Conservation (phyloP, 768 basidiomycete species). For the Lentinula boryana region DNA sequence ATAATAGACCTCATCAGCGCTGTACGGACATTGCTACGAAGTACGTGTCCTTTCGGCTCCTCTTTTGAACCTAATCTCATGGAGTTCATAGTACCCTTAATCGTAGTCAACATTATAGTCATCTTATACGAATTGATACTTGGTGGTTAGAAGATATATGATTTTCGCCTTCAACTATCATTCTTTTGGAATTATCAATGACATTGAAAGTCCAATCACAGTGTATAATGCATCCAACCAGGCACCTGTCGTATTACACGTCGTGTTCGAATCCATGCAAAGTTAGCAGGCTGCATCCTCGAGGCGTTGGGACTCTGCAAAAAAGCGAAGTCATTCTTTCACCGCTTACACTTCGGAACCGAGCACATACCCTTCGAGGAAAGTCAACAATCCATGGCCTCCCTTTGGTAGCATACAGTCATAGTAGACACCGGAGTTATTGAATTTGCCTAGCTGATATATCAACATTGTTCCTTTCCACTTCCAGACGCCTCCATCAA, state of each 20-base stretch:
- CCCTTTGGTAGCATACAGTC: slow-evolving; percentile 28
- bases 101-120: slow-evolving; percentile 79
- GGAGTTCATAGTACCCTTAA: slow-evolving; percentile 72
- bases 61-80: not conserved
- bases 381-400: slow-evolving; percentile 44
- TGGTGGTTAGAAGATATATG: not conserved
- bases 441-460: slow-evolving; percentile 36
- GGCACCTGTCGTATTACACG: not conserved
- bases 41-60: slow-evolving; percentile 47
- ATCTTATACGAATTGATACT: slow-evolving; percentile 71
- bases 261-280: slow-evolving; percentile 34
- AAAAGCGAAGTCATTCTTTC: not conserved
- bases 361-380: slow-evolving; percentile 35
- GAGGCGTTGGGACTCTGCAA: slow-evolving; percentile 28
- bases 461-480: slow-evolving; percentile 51
- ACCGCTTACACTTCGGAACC: not conserved
- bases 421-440: slow-evolving; percentile 42
- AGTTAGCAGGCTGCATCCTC: slow-evolving; percentile 34
- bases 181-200: not conserved
- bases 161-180: not conserved
- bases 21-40: slow-evolving; percentile 94
- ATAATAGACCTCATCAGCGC: slow-evolving; percentile 91
- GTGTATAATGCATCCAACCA: no score
- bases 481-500: not conserved
- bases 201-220: not conserved